Conservation (phyloP, 768 basidiomycete genomes). For the Boletellus ananiceps region DNA sequence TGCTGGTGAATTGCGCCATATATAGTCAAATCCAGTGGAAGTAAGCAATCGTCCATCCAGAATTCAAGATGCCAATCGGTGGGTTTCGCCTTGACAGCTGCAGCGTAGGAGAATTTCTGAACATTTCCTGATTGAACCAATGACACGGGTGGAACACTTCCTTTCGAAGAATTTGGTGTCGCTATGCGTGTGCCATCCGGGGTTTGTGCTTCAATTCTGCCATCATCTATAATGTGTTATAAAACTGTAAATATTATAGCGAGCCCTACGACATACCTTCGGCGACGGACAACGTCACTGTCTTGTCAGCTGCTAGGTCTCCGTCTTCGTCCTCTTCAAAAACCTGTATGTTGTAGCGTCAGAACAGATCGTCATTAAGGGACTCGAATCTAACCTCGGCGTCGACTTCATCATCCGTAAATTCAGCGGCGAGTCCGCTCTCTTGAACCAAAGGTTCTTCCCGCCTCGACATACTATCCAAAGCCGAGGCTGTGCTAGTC, state of each 20-base stretch:
- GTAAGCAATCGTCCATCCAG: conserved; percentile 80
- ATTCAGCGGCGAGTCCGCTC: conserved; percentile 64
- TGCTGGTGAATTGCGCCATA: conserved; percentile 96
- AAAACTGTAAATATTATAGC: conserved; percentile 4
- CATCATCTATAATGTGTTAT: conserved; percentile 59
- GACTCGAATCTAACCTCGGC: conserved; percentile 47
- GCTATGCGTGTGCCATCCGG: conserved; percentile 93
- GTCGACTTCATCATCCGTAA: conserved; percentile 83
- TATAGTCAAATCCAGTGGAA: conserved; percentile 86
- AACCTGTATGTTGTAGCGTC: conserved; percentile 40
- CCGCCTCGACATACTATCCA: conserved; percentile 20
- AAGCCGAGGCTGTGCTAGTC: conserved; percentile 26
- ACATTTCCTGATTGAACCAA: conserved; percentile 30
- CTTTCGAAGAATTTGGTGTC: conserved; percentile 66
- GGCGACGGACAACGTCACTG: conserved; percentile 76
- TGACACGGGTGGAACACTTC: conserved; percentile 37
- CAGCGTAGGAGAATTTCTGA: conserved; percentile 76
- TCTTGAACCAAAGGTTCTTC: conserved; percentile 58
- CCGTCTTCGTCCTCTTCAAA: conserved; percentile 85
- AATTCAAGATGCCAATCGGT: conserved; percentile 98
- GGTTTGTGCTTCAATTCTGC: conserved; percentile 93
- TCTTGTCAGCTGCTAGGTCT: conserved; percentile 73
- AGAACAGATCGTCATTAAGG: conserved; percentile 2
- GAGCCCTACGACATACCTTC: conserved; percentile 50
- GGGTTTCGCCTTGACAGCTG: conserved; percentile 89